Base-by-base conservation (phyloP, 169 alveolate genomes). In the Eimeria necatrix region DNA sequence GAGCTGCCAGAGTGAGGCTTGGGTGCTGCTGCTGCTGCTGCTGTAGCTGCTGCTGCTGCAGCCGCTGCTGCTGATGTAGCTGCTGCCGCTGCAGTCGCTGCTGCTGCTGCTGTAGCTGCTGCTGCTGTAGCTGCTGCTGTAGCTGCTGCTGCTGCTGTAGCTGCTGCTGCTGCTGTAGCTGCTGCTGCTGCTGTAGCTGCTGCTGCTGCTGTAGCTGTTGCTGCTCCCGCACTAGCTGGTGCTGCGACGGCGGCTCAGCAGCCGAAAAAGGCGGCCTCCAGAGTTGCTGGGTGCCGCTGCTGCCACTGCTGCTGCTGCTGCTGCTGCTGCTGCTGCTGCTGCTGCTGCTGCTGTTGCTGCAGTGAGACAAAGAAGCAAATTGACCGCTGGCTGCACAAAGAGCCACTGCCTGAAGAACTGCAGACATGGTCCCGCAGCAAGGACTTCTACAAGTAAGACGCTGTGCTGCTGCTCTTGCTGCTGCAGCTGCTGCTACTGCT, bases 321-420 rank as follows among this genome's bases (percentile, higher is more conserved):
- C 52, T 73, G 84, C 51, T 48, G 86, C 86, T 83, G 91, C 91
- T 83, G 91, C 53, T 26, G 59, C 59, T 26, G 71, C 48, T 83
- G 76, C 91, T 83, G 91, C 89, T 80, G 89, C 51, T 80, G 71
- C 52, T 59, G 91, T 52, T 18, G 71, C 74, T 32, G 48, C 91
- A 91, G 95, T 46, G 73, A 60, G 68, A 80, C 89, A 10, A 51
- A 64, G 87, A 59, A 64, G 76, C 88, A 68, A 20, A 68, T 92
- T 3, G 60, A 71, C 1, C 53, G 24, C 26, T 92, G 95, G 95
- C 56, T 56, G 53, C 95, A 92, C 87, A 64, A 53, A 22, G 85
- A 61, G 52, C 91, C 91, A 14, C 92, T 92, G n/a, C 91, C 92
- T 14, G 92, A 80, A 48, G 95, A 92, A 48, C 56, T 92, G 78